Evolutionary conservation across 805 yeast species (phyloP).

Genomic region (Wickerhamiella kurtzmanii): DNA sequence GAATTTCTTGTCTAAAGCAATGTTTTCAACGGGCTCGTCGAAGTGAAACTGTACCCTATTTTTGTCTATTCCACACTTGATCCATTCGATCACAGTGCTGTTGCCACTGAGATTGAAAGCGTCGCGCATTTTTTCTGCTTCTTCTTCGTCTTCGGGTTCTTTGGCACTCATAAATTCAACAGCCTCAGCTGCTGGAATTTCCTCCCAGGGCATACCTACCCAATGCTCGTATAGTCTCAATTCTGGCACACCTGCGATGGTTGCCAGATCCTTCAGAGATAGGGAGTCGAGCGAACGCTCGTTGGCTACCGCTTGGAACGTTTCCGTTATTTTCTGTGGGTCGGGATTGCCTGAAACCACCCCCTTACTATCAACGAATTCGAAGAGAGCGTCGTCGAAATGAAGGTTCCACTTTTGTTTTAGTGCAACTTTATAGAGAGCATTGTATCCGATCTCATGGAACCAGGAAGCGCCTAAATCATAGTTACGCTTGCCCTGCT

Average conservation of each 20-base stretch:
- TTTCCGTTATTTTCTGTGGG: background rate
- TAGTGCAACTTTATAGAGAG: conserved; percentile 36
- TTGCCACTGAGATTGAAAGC: conserved; percentile 52
- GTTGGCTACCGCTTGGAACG: background rate
- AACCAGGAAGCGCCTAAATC: conserved; percentile 88
- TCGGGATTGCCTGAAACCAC: background rate
- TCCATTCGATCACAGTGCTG: conserved; percentile 35
- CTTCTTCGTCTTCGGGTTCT: background rate
- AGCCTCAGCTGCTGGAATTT: conserved; percentile 54
- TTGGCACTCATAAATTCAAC: background rate
- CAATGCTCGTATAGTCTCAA: conserved; percentile 44
- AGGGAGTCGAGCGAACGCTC: background rate
- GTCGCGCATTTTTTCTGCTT: conserved; percentile 46
- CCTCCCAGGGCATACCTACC: conserved; percentile 62
- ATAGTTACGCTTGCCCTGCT: conserved; percentile 27
- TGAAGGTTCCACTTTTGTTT: conserved; percentile 23
- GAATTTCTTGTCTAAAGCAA: conserved; percentile 23
- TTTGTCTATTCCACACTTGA: conserved; percentile 29
- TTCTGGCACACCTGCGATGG: background rate
- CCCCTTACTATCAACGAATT: conserved; percentile 25
- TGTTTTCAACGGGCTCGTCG: conserved; percentile 31
- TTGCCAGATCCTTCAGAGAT: background rate
- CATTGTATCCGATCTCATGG: conserved; percentile 63
- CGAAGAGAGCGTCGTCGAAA: conserved; percentile 35
- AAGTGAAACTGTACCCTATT: conserved; percentile 26